Base-by-base conservation (phyloP, 495 filamentous ascomycete genomes). In the Neurospora sp. region DNA sequence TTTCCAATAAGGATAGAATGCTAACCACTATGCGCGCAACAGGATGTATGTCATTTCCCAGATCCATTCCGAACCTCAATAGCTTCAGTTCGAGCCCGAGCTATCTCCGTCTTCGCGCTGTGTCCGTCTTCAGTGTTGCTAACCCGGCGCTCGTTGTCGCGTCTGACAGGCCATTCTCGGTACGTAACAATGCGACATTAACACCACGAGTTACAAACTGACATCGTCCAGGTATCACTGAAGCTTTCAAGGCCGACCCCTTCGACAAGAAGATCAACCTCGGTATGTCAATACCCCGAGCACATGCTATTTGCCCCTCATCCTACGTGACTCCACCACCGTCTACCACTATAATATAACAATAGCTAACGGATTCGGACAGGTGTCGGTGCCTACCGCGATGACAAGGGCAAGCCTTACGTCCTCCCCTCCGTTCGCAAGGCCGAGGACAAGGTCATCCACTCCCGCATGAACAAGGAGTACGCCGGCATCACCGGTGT, bases 401-500 rank as follows among this genome's bases (percentile, higher is more conserved):
- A 99, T 81, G 94, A 98, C 87, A 85, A 92, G 83, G 96, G 96
- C 77, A 97, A 98, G 87, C 96, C 96, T 40, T 98, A 94, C 81
- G 95, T 99, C 71, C 91, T 99, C 69, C 96, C 95, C 53, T 98
- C 96, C 40, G 96, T 99, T 71, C 89, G 89, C 78, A 82, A 90
- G 74, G 96, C 96, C 70, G 96, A 99, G 86, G 88, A 94, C 82
- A 92, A 92, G 83, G 87, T 98, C 74, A 86, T 98, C 53, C 82
- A 89, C 14, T 88, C 88, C 73, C 85, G 86, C 68, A 81, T 94
- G 74, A 95, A 98, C 88, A 98, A 99, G 86, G 96, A 99, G 83
- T 99, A 99, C 80, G 94, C 96, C 70, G 93, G 92, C 76, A 99
- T 99, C 82, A 98, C 96, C 41, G 96, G 96, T 86, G 89, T 98